Conservation (phyloP, 108 stramenopile species). For the Phaeodactylum tricornutum region DNA sequence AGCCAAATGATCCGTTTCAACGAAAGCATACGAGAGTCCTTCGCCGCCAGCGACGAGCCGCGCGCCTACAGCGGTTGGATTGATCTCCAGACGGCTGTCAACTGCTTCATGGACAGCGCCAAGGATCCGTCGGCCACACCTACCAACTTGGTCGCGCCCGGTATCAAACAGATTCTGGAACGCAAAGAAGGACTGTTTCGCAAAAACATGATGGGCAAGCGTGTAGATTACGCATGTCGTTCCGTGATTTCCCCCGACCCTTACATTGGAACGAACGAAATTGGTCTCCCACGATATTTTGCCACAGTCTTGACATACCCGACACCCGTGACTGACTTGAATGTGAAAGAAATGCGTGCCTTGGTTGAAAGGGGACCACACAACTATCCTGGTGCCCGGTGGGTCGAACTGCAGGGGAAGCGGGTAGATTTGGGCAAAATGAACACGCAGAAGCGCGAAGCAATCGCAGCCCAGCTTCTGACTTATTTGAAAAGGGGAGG, state of each 20-base stretch:
- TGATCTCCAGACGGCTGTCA: constrained; percentile 89
- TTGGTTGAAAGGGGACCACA: constrained; percentile 84
- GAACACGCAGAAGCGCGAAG: constrained; percentile 69
- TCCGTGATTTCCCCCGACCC: constrained; percentile 97
- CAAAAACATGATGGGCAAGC: constrained; percentile 99
- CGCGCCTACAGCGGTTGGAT: constrained; percentile 73
- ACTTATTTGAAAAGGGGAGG: constrained; percentile 38
- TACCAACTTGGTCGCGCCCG: constrained; percentile 35
- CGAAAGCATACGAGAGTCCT: constrained; percentile 44
- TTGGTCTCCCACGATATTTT: constrained; percentile 96
- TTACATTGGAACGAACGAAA: constrained; percentile 95
- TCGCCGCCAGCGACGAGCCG: constrained; percentile 43
- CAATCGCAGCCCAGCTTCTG: constrained; percentile 76
- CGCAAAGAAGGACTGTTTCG: constrained; percentile 98
- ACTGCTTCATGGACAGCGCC: constrained; percentile 91
- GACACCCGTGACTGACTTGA: constrained; percentile 89
- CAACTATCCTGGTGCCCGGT: constrained; percentile 92
- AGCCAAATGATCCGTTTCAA: constrained; percentile 73
- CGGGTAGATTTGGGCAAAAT: constrained; percentile 85
- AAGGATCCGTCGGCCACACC: constrained; percentile 75
- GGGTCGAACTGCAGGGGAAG: constrained; percentile 83
- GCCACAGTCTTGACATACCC: constrained; percentile 91
- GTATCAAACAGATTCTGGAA: constrained; percentile 93
- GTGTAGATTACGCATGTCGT: constrained; percentile 96
- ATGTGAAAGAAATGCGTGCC: constrained; percentile 80